phyloP scores from a whole-genome alignment of 495 filamentous ascomycete genomes.

The Aspergillus asperescens region DNA sequence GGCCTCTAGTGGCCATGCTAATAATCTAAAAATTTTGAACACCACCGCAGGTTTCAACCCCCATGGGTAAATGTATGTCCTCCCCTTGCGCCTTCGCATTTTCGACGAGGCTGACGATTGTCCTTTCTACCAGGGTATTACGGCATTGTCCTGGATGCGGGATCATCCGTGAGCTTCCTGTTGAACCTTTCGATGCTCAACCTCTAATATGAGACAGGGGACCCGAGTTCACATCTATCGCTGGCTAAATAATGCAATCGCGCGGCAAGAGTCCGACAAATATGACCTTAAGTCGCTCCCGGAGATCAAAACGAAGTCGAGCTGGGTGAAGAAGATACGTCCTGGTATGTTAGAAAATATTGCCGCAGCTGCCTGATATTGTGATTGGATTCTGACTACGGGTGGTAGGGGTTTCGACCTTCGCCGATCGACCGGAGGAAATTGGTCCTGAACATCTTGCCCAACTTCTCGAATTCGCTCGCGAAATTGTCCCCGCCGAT shows the following conservation, averaged over 20 bases:
- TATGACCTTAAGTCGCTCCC: conserved; percentile 67
- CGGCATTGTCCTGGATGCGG: conserved; percentile 65
- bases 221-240: conserved; percentile 90
- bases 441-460: conserved; percentile 80
- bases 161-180: conserved; percentile 53
- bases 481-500: conserved; percentile 70
- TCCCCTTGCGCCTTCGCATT: background rate
- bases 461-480: conserved; percentile 74
- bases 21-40: conserved; percentile 16
- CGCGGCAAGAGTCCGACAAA: conserved; percentile 54
- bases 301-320: conserved; percentile 70
- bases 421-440: conserved; percentile 66
- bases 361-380: background rate
- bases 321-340: conserved; percentile 89
- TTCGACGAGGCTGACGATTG: conserved; percentile 3
- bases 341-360: conserved; percentile 58
- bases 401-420: conserved; percentile 72
- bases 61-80: conserved; percentile 49
- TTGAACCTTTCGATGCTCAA: too few species aligned
- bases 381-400: background rate
- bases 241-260: conserved; percentile 74
- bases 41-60: conserved; percentile 16
- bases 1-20: conserved; percentile 29
- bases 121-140: conserved; percentile 45
- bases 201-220: conserved; percentile 47